Percentiles rank a stretch among this genome's conserved stretches.
Evolutionary conservation across 345 rosid species (phyloP).

Genomic region (Schrenkiella parvula): DNA sequence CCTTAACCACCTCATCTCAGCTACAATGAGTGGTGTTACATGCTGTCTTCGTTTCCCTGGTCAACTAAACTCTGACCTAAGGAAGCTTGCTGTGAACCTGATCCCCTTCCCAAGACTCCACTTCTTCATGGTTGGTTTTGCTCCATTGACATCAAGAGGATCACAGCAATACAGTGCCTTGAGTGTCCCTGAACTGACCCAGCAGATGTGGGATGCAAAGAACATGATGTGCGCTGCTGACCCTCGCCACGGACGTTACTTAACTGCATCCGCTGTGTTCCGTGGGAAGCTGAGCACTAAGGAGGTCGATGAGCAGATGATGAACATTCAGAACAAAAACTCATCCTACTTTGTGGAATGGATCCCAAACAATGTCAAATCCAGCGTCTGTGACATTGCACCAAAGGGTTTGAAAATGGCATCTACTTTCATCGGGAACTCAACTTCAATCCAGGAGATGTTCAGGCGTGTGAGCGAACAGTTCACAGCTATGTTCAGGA

Average conservation of each 20-base stretch:
- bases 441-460: constrained; percentile 44
- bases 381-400: constrained; percentile 41
- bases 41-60: constrained; percentile 46
- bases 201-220: constrained; percentile 44
- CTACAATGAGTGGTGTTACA: constrained; percentile 42
- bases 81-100: constrained; percentile 40
- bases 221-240: constrained; percentile 47
- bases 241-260: constrained; percentile 41
- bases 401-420: constrained; percentile 41
- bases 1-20: constrained; percentile 41
- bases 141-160: constrained; percentile 40
- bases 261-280: constrained; percentile 39
- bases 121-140: constrained; percentile 43
- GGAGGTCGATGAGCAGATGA: constrained; percentile 43
- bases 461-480: constrained; percentile 42
- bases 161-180: constrained; percentile 41
- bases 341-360: constrained; percentile 41
- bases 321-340: constrained; percentile 42
- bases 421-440: constrained; percentile 35
- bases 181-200: constrained; percentile 40
- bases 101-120: constrained; percentile 40
- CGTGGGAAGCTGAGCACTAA: constrained; percentile 42
- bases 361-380: constrained; percentile 41
- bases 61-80: constrained; percentile 38
- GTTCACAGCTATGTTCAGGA: constrained; percentile 44